Evolutionary conservation across 176 grass and related monocot genomes (phyloP), one percentile per base, ranked within the genome.

Genomic region (Carex cristatella): DNA sequence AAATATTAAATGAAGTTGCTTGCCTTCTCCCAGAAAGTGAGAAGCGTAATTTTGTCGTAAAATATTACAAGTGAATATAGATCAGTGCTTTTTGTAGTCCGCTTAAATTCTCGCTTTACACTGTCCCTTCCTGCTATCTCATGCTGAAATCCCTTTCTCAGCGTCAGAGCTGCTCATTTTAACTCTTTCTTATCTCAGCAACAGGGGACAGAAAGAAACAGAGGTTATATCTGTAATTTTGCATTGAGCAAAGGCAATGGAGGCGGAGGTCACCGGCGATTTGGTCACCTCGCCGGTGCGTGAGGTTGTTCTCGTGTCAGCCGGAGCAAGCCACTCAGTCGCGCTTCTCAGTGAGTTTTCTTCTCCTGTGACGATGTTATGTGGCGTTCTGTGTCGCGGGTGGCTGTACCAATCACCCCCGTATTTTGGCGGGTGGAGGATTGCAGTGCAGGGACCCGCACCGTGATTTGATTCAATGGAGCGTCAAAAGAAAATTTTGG

Each of bases 281-380:
- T 83, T 84, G 59, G 79, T 86, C 19, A 38, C 61, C 42, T 6
- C 82, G 19, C 71, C 70, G 58, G 74, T 77, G 67, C 91, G 82
- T 13, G 73, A 64, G 15, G 92, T 98, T 38, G 23, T 88, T 53
- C 91, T 98, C 65, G 86, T 98, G 28, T 98, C 95, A 84, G 91
- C 95, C 56, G 95, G 95, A 65, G 95, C 95, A 46, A 94, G 92
- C 89, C 95, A 98, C 88, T 94, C 93, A 60, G 91, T 98, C 85
- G 95, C 95, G 23, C 95, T 98, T n/a, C 95, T 98, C 63, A 87
- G 95, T 98, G 69, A 97, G 88, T 60, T 65, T 0, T 86, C 56
- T 32, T 64, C 70, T 80, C 51, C 27, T 79, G 6, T 40, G 33
- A 59, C 14, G 8, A 42, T 82, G 16, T 51, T 31, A 63, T 68